These are phyloP conservation scores for Capronia epimyces DNA, from an alignment of 2,329 filamentous ascomycete species.

Conservation along the genomic window DNA sequence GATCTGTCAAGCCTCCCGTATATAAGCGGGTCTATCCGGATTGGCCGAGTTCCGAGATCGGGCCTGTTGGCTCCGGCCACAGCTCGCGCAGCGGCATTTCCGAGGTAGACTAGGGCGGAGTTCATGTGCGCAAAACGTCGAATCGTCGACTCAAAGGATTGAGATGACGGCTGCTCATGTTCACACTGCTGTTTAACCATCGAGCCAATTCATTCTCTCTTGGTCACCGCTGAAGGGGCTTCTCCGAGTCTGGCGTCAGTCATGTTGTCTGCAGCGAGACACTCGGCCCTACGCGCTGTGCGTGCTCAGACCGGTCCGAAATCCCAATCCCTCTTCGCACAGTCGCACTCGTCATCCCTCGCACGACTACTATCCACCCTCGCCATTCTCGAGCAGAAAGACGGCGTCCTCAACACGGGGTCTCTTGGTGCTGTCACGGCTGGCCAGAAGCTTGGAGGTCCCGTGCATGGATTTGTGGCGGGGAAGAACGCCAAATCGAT, in stretches of 20 bases:
- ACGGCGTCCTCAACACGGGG: conserved; percentile 76
- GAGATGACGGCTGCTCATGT: background rate
- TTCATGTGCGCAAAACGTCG: background rate
- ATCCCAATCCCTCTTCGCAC: conserved; percentile 37
- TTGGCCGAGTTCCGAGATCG: too few relatives aligned
- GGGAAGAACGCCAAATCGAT: conserved; percentile 66
- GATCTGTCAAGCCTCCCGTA: too few relatives aligned
- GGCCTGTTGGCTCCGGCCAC: background rate
- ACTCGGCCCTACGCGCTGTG: conserved; percentile 40
- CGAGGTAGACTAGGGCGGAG: background rate
- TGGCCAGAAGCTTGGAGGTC: conserved; percentile 76
- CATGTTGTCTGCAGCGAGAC: conserved; percentile 25
- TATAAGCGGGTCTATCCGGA: too few relatives aligned
- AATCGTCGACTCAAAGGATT: background rate
- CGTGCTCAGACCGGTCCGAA: conserved; percentile 38
- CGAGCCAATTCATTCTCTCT: background rate
- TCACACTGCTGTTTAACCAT: background rate
- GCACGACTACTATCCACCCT: conserved; percentile 76
- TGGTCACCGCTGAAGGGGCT: background rate
- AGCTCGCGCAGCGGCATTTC: background rate
- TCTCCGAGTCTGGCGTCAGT: conserved; percentile 2
- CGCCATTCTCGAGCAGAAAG: conserved; percentile 84
- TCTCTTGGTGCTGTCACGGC: conserved; percentile 83
- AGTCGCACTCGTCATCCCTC: conserved; percentile 49
- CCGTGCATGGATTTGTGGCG: conserved; percentile 81